Conservation (phyloP, 371 early-diverging fungal genomes). For the Coelomomyces lativittatus region DNA sequence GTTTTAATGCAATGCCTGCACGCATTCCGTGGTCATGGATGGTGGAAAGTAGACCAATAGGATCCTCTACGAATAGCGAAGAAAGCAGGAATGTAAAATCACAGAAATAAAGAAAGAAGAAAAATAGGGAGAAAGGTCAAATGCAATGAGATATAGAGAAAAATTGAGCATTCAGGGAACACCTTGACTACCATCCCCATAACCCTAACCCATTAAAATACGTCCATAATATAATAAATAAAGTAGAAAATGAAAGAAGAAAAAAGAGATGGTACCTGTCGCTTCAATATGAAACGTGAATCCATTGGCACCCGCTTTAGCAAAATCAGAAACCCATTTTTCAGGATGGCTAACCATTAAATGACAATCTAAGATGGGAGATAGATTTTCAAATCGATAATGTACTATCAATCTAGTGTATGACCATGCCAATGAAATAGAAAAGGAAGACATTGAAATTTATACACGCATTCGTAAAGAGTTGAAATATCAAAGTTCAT, state of each 20-base stretch:
- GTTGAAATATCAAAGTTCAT: no score
- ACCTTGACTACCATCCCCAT: no score
- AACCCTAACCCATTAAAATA: no score
- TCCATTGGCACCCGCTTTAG: slow-evolving; percentile 73
- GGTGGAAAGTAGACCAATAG: slow-evolving; percentile 50
- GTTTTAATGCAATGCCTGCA: slow-evolving; percentile 87
- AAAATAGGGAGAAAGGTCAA: neutral
- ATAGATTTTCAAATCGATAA: no score
- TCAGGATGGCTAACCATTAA: slow-evolving; percentile 92
- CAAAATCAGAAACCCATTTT: slow-evolving; percentile 82
- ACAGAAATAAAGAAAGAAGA: neutral
- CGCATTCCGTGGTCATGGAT: slow-evolving; percentile 74
- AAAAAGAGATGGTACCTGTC: slow-evolving; percentile 18
- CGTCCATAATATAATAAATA: no score
- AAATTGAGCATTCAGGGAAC: neutral
- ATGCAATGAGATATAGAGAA: neutral
- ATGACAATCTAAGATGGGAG: slow-evolving; percentile 62
- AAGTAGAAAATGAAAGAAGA: neutral
- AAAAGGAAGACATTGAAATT: no score
- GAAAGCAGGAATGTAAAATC: neutral
- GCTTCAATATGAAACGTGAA: slow-evolving; percentile 91
- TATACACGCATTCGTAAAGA: no score
- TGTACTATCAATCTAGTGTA: no score
- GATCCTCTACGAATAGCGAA: slow-evolving; percentile 20
- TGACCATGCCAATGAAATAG: no score